Base-by-base conservation (phyloP, 2,329 filamentous ascomycete species). In the Fusarium sp. region DNA sequence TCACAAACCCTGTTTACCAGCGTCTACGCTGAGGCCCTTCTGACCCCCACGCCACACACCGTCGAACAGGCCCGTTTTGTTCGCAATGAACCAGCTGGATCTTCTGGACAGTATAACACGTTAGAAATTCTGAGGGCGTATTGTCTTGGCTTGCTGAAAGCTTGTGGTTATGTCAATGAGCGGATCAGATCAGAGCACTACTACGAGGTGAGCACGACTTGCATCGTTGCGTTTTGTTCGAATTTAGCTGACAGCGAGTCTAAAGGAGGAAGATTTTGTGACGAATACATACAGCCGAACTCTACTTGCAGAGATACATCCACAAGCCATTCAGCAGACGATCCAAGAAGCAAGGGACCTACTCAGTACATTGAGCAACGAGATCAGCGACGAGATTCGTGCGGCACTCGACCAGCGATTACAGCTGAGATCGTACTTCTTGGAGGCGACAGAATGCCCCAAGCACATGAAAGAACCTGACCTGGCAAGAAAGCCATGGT, bases 1-100 rank as follows among this genome's bases (percentile, higher is more conserved):
- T 97, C 95, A 2, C 96, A 98, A 78, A 98, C 96, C 0, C 83
- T 99, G 2, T 94, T 98, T 77, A 98, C 94, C 7, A 97, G 94
- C 53, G 85, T 97, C 34, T 96, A 99, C 78, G 88, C 98, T 58
- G 94, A 98, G 73, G 89, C 89, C 49, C 84, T 99, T 17, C 82
- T 97, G 62, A 92, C 90, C 81, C 91, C 92, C 1, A 84, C 87
- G 31, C 91, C 92, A 6, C 82, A 81, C 36, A 86, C 79, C 7
- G 81, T 97, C 26, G 82, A 89, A 5, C 86, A 93, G 36, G 91
- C 91, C 13, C 84, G 88, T 56, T 94, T 94, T 71, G 77, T 84
- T 14, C 78, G 81, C 46, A 71, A 77, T n/a, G 73, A 58, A 5
- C 69, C 76, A 22, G 62, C 67, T 24, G 69, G 71, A 2, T 44